Evolutionary conservation across 2,329 filamentous ascomycete species (phyloP).

Genomic region (Diaporthe velutina): DNA sequence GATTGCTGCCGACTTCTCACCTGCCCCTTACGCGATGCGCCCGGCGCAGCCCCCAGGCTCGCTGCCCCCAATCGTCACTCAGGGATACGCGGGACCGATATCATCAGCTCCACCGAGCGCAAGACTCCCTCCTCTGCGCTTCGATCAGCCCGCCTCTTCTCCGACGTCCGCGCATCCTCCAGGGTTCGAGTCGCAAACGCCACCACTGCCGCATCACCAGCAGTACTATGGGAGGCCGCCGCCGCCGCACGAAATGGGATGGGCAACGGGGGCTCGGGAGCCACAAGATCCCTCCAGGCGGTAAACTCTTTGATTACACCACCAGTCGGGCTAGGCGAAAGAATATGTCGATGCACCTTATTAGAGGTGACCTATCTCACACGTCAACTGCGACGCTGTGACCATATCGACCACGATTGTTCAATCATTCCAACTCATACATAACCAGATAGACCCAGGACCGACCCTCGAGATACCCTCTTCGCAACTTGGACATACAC

Average conservation of each 20-base stretch:
- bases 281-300: conserved; percentile 29
- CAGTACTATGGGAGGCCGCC: conserved; percentile 47
- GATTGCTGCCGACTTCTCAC: conserved; percentile 40
- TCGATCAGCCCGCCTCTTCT: conserved; percentile 54
- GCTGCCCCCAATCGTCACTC: conserved; percentile 55
- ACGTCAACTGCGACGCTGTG: background rate
- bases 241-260: conserved; percentile 53
- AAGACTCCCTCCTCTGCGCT: conserved; percentile 62
- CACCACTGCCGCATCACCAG: conserved; percentile 36
- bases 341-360: background rate
- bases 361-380: too few species aligned
- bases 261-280: conserved; percentile 49
- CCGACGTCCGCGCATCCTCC: conserved; percentile 44
- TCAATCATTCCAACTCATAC: background rate
- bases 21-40: conserved; percentile 57
- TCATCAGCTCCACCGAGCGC: conserved; percentile 51
- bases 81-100: conserved; percentile 32
- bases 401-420: background rate
- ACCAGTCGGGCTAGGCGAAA: background rate
- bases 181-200: conserved; percentile 27
- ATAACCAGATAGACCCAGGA: conserved; percentile 16
- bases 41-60: conserved; percentile 49
- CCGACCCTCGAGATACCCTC: conserved; percentile 36
- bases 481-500: conserved; percentile 37
- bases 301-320: background rate